Base-by-base conservation (phyloP, 2,329 filamentous ascomycete genomes). In the Seiridium unicorne region DNA sequence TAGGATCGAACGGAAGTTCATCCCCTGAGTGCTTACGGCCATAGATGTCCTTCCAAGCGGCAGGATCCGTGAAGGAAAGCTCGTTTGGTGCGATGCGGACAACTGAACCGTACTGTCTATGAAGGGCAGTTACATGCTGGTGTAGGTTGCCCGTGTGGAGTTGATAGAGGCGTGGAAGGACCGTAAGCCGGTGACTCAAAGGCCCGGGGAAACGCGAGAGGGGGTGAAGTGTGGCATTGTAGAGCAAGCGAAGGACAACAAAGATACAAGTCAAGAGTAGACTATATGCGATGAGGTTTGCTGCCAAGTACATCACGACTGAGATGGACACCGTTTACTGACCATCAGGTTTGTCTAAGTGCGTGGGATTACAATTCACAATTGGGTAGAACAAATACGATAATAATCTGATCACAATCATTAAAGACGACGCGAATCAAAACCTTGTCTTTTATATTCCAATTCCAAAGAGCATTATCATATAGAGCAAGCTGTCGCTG, bases 31-130 rank as follows among this genome's bases (percentile, higher is more conserved):
- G 18, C 31, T 10, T 48, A 9, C 49, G 60, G 1, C 63, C 65
- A 42, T 67, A 67, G 11, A 67, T 65, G 4, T 51, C 60, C 40
- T 62, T 63, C 62, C 60, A 65, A 1, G 65, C 63, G 26, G 59
- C 48, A 1, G 61, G 44, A 31, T 7, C 36, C 3, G 56, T 54
- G 35, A 65, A 67, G 2, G 64, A 64, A 4, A 67, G 62, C 51
- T 65, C 64, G 35, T 65, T 62, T 3, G 65, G 65, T 0, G 61
- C 40, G 1, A 67, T 55, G 9, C 65, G 60, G 18, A 66, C 36
- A 5, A 66, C 44, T 3, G 63, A 55, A 2, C 63, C 63, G 26
- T 55, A 55, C 6, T n/a, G 10, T 7, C 31, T 10, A 35, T 55
- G 51, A 7, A 42, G 38, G 18, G 18, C 18, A 26, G 38, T 18